Conservation (phyloP, 108 stramenopile species). For the Halocafeteria seosinensis region DNA sequence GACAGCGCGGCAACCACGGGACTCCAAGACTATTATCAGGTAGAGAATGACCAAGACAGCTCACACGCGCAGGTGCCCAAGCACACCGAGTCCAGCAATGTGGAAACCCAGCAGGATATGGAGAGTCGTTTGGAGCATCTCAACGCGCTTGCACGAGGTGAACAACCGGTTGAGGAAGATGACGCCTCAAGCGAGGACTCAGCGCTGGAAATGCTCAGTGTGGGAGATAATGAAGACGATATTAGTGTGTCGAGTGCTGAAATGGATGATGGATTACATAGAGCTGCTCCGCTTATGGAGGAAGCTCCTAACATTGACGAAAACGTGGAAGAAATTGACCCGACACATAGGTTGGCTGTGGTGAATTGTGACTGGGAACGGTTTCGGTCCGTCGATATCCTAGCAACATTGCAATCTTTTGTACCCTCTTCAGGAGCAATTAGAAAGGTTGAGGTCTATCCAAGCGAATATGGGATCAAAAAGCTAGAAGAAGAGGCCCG, state of each 20-base stretch:
- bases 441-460: slow-evolving; percentile 20
- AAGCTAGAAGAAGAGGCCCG: slow-evolving; percentile 61
- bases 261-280: background rate
- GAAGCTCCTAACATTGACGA: background rate
- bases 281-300: background rate
- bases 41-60: no score
- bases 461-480: slow-evolving; percentile 38
- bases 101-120: no score
- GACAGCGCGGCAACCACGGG: no score
- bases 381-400: slow-evolving; percentile 26
- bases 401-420: slow-evolving; percentile 32
- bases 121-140: slow-evolving; percentile 21
- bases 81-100: no score
- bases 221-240: background rate
- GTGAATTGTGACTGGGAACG: slow-evolving; percentile 36
- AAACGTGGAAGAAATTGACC: slow-evolving; percentile 9
- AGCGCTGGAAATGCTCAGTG: background rate
- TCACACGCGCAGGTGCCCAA: no score
- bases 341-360: slow-evolving; percentile 25
- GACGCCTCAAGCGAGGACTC: background rate
- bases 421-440: slow-evolving; percentile 20
- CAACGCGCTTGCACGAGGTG: slow-evolving; percentile 28
- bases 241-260: background rate
- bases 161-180: slow-evolving; percentile 4
- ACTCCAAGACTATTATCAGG: no score